Percentiles rank a stretch among this genome's conserved stretches.
phyloP scores from a whole-genome alignment of 257 asterid species.

The Echium plantagineum region DNA sequence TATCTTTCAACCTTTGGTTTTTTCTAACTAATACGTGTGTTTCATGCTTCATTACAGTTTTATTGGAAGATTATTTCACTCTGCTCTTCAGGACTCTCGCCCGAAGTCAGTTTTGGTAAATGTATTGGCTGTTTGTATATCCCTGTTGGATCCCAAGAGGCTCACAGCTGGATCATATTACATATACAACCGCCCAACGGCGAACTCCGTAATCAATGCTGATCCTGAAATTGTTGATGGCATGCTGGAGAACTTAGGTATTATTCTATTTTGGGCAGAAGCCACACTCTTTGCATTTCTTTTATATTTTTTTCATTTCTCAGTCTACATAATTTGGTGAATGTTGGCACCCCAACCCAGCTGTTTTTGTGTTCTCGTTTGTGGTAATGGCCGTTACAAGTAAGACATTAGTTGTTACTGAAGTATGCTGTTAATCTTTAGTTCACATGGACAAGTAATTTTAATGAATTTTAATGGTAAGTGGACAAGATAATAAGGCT shows the following conservation, averaged over 20 bases:
- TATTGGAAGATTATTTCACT: constrained; percentile 59
- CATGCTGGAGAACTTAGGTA: constrained; percentile 72
- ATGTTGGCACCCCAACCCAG: too few species aligned
- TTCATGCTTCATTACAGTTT: constrained; percentile 36
- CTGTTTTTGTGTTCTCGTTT: too few species aligned
- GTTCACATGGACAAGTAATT: too few species aligned
- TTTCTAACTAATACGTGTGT: constrained; percentile 5
- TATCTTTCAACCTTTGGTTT: constrained; percentile 2
- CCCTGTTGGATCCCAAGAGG: constrained; percentile 74
- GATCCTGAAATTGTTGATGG: constrained; percentile 58
- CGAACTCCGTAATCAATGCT: constrained; percentile 42
- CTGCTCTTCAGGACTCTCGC: constrained; percentile 64
- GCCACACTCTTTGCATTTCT: background rate
- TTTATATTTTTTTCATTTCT: background rate
- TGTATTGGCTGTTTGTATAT: constrained; percentile 62
- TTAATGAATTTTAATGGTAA: too few species aligned
- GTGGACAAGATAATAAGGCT: too few species aligned
- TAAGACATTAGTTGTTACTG: too few species aligned
- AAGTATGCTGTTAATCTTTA: too few species aligned
- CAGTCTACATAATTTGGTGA: too few species aligned
- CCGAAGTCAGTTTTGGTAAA: constrained; percentile 75
- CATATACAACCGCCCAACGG: constrained; percentile 49
- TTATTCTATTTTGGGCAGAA: constrained; percentile 2
- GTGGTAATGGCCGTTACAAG: too few species aligned
- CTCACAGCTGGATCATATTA: constrained; percentile 53